Evolutionary conservation across 352 stramenopile species (phyloP).

Genomic region (Phytophthora parvispora): DNA sequence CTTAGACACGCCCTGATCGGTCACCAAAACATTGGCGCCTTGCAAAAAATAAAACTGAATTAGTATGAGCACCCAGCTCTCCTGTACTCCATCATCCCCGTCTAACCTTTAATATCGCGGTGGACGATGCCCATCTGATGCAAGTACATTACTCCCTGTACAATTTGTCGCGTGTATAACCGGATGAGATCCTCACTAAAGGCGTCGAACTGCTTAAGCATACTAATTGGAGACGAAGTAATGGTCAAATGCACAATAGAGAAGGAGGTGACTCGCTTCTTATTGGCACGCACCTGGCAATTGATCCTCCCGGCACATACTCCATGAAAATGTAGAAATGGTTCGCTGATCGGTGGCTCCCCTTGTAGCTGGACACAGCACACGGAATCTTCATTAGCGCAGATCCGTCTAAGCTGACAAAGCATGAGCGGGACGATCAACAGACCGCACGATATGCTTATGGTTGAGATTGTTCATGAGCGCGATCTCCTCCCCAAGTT

Average conservation of each 20-base stretch:
- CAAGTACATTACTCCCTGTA: slow-evolving; percentile 93
- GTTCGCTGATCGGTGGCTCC: slow-evolving; percentile 78
- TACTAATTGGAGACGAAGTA: slow-evolving; percentile 36
- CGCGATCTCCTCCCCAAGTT: slow-evolving; percentile 92
- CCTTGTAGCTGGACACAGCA: slow-evolving; percentile 69
- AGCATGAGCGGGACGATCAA: background rate
- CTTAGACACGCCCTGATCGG: slow-evolving; percentile 88
- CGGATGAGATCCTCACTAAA: slow-evolving; percentile 93
- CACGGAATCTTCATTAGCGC: slow-evolving; percentile 25
- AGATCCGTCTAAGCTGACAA: background rate
- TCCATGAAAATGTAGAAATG: slow-evolving; percentile 98
- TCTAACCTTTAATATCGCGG: slow-evolving; percentile 93
- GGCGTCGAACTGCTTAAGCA: slow-evolving; percentile 95
- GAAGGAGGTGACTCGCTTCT: background rate
- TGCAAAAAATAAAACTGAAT: background rate
- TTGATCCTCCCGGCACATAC: slow-evolving; percentile 94
- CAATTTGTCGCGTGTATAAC: slow-evolving; percentile 94
- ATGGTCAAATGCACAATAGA: slow-evolving; percentile 5
- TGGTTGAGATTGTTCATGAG: slow-evolving; percentile 96
- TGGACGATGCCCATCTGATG: slow-evolving; percentile 95
- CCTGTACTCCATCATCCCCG: background rate
- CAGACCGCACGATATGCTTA: slow-evolving; percentile 95
- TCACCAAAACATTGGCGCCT: slow-evolving; percentile 92
- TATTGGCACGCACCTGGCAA: slow-evolving; percentile 67
- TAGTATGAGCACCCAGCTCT: background rate